Conservation (phyloP, 352 stramenopile genomes). For the Thalassiosira mediterranea region DNA sequence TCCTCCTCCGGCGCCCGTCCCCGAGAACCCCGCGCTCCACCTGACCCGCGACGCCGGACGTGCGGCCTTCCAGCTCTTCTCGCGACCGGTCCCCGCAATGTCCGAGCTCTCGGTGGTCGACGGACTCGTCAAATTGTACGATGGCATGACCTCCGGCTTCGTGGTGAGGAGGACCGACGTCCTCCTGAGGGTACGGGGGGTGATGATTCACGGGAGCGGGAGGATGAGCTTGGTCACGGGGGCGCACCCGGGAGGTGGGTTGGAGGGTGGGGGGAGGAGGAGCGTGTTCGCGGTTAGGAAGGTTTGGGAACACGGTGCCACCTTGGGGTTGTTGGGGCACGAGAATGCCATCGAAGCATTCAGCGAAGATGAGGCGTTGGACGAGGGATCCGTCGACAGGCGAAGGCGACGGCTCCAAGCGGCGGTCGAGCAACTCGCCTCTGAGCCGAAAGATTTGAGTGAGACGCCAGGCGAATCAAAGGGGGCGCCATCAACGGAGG, state of each 20-base stretch:
- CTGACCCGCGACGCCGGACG: constrained; percentile 67
- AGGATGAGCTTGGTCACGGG: constrained; percentile 73
- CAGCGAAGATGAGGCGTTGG: constrained; percentile 26
- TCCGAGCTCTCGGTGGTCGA: constrained; percentile 77
- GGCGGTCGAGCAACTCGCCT: neutral
- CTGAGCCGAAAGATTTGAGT: no score
- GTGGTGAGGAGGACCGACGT: constrained; percentile 70
- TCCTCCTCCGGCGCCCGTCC: constrained; percentile 1
- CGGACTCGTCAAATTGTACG: constrained; percentile 81
- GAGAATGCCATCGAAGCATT: neutral
- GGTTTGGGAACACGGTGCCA: constrained; percentile 6
- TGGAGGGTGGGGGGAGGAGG: constrained; percentile 7
- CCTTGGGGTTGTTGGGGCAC: neutral
- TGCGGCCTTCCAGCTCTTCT: constrained; percentile 77
- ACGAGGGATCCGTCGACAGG: constrained; percentile 15
- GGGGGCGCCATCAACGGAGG: no score
- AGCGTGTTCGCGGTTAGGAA: constrained; percentile 46
- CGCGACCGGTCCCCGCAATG: constrained; percentile 73
- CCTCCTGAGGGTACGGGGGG: constrained; percentile 66
- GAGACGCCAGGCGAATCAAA: no score
- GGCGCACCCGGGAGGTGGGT: neutral
- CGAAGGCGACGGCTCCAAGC: constrained; percentile 2
- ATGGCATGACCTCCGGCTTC: constrained; percentile 68
- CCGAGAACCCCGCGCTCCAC: constrained; percentile 21
- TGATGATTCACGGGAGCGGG: constrained; percentile 76